These are phyloP conservation scores for Globisporangium iwayamae DNA, from an alignment of 352 stramenopile species.

Conservation along the genomic window DNA sequence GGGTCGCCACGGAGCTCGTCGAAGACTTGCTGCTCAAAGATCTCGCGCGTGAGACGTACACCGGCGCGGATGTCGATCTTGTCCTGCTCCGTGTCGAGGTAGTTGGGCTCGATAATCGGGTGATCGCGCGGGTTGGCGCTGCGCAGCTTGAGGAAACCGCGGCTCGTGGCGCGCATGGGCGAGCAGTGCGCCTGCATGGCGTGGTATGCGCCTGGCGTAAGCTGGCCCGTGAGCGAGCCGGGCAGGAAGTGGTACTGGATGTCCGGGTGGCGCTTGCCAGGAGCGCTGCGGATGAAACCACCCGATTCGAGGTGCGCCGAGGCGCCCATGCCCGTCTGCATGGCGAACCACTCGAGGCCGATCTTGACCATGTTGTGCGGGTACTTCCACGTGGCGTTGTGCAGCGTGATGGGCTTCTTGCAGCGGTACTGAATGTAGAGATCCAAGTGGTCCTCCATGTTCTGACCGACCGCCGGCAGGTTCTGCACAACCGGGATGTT, in stretches of 20 bases:
- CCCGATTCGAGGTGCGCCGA: constrained; percentile 83
- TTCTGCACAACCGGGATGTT: constrained; percentile 74
- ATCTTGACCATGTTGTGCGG: constrained; percentile 87
- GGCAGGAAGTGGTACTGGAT: constrained; percentile 91
- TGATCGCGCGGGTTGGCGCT: constrained; percentile 72
- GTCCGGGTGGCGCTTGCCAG: constrained; percentile 81
- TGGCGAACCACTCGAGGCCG: constrained; percentile 79
- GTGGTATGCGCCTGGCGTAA: constrained; percentile 56
- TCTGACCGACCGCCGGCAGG: constrained; percentile 75
- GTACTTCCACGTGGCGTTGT: constrained; percentile 89
- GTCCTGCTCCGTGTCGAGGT: constrained; percentile 80
- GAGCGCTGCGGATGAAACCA: constrained; percentile 80
- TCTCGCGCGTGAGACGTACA: constrained; percentile 80
- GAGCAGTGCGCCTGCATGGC: constrained; percentile 88
- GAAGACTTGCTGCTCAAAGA: constrained; percentile 85
- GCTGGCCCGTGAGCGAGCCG: constrained; percentile 69
- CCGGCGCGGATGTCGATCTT: constrained; percentile 72
- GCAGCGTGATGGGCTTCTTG: constrained; percentile 87
- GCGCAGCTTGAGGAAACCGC: constrained; percentile 76
- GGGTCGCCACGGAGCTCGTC: constrained; percentile 79
- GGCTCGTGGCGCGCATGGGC: constrained; percentile 84
- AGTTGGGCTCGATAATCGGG: constrained; percentile 87
- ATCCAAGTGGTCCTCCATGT: constrained; percentile 89
- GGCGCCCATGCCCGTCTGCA: constrained; percentile 64
- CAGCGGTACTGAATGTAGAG: constrained; percentile 88